These are phyloP conservation scores for Ustilago esculenta DNA, from an alignment of 1,284 basidiomycete genomes.

Conservation along the genomic window DNA sequence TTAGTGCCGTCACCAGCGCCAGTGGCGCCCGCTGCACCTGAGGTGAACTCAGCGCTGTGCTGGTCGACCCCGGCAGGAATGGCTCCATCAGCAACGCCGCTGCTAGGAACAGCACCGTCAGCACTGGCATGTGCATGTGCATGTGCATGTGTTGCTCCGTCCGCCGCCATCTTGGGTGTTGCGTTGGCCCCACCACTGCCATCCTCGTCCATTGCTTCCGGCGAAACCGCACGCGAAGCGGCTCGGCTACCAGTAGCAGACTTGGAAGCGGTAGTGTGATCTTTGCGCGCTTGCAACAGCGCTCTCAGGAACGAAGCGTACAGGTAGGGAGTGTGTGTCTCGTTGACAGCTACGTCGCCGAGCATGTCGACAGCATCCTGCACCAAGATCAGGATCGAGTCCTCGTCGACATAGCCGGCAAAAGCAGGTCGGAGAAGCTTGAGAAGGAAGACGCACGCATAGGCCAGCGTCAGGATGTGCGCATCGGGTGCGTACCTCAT, in stretches of 20 bases:
- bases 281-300: constrained; percentile 57
- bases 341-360: constrained; percentile 59
- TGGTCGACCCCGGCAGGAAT: constrained; percentile 13
- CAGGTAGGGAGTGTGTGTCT: constrained; percentile 61
- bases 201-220: constrained; percentile 18
- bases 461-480: constrained; percentile 88
- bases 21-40: background rate
- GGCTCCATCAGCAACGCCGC: background rate
- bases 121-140: background rate
- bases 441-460: constrained; percentile 75
- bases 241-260: constrained; percentile 38
- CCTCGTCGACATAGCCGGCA: constrained; percentile 75
- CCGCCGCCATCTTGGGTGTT: background rate
- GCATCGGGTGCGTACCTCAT: constrained; percentile 88
- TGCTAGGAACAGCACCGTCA: background rate
- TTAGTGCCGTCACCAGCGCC: constrained; percentile 6
- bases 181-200: background rate
- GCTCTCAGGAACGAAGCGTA: constrained; percentile 61
- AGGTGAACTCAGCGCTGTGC: constrained; percentile 1
- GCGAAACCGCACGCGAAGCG: constrained; percentile 38
- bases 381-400: constrained; percentile 76
- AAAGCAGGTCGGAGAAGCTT: constrained; percentile 83
- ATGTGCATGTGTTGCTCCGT: background rate
- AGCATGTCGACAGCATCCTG: constrained; percentile 78
- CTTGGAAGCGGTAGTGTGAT: constrained; percentile 42